Evolutionary conservation across 306 rosid species (phyloP).

Genomic region (Ceratonia siliqua): DNA sequence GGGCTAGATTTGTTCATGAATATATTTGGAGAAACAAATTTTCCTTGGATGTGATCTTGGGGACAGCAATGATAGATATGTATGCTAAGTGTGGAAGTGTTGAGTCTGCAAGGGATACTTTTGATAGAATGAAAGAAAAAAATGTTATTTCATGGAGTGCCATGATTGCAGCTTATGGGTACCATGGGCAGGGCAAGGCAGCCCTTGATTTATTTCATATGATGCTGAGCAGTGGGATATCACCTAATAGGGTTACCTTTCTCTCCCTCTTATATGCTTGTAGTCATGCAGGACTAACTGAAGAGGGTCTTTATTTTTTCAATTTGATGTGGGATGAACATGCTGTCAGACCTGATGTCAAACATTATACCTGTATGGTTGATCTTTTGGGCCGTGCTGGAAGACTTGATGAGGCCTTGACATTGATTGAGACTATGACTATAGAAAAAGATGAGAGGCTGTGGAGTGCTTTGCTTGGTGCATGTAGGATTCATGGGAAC

Average conservation of each 20-base stretch:
- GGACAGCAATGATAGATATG: slow-evolving; percentile 81
- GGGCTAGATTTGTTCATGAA: slow-evolving; percentile 57
- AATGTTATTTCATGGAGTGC: slow-evolving; percentile 86
- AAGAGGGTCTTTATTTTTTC: slow-evolving; percentile 67
- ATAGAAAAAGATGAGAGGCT: slow-evolving; percentile 67
- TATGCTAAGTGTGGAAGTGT: slow-evolving; percentile 73
- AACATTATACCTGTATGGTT: slow-evolving; percentile 79
- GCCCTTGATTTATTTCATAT: slow-evolving; percentile 57
- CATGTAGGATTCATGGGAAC: slow-evolving; percentile 68
- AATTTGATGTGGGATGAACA: slow-evolving; percentile 58
- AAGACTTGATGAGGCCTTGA: slow-evolving; percentile 66
- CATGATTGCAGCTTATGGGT: slow-evolving; percentile 79
- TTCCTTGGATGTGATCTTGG: slow-evolving; percentile 64
- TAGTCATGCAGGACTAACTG: slow-evolving; percentile 70
- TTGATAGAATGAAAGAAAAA: slow-evolving; percentile 62
- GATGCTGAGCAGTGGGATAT: slow-evolving; percentile 59
- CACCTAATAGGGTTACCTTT: slow-evolving; percentile 65
- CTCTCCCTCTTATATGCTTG: slow-evolving; percentile 80
- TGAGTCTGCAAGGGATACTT: slow-evolving; percentile 63
- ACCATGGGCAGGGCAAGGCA: slow-evolving; percentile 67
- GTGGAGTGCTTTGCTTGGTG: slow-evolving; percentile 84
- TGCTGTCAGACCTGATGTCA: slow-evolving; percentile 64
- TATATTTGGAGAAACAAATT: slow-evolving; percentile 49
- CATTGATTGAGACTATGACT: slow-evolving; percentile 53
- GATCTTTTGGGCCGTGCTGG: slow-evolving; percentile 86